Conservation (phyloP, 2,329 filamentous ascomycete species). For the Amauroascus verrucosus region DNA sequence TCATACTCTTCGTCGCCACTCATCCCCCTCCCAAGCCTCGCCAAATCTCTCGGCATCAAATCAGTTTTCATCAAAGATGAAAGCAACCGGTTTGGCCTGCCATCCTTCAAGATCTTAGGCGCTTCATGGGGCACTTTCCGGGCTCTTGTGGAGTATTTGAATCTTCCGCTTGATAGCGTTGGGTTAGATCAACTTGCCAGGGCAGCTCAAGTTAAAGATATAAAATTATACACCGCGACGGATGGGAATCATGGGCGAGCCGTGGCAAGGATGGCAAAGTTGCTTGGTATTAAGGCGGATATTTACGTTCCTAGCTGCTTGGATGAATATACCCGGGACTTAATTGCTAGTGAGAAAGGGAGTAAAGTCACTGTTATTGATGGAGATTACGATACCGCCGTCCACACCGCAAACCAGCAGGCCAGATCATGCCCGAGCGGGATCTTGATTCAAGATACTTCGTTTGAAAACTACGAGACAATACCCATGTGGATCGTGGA, state of each 20-base stretch:
- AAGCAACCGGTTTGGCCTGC: constrained; percentile 55
- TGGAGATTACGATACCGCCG: constrained; percentile 55
- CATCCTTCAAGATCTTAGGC: constrained; percentile 70
- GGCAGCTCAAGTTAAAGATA: constrained; percentile 21
- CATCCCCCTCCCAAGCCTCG: constrained; percentile 43
- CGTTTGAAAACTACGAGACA: constrained; percentile 55
- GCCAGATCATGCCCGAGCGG: constrained; percentile 29
- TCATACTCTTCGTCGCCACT: constrained; percentile 49
- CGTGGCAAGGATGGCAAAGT: constrained; percentile 55
- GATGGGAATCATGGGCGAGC: constrained; percentile 72
- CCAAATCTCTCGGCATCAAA: constrained; percentile 47
- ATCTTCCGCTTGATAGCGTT: constrained; percentile 33
- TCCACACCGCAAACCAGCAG: constrained; percentile 41
- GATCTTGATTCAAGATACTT: constrained; percentile 58
- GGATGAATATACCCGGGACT: constrained; percentile 42
- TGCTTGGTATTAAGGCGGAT: constrained; percentile 45
- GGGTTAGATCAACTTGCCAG: constrained; percentile 37
- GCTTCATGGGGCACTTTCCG: constrained; percentile 63
- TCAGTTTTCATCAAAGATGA: constrained; percentile 62
- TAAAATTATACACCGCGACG: constrained; percentile 53
- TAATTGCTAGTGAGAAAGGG: constrained; percentile 52
- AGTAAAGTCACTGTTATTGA: constrained; percentile 47
- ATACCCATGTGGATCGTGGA: constrained; percentile 67
- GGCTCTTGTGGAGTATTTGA: constrained; percentile 42
- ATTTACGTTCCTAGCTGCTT: constrained; percentile 57